These are phyloP conservation scores for Secale cereale DNA, from an alignment of 176 grass and related monocot species.

Conservation along the genomic window DNA sequence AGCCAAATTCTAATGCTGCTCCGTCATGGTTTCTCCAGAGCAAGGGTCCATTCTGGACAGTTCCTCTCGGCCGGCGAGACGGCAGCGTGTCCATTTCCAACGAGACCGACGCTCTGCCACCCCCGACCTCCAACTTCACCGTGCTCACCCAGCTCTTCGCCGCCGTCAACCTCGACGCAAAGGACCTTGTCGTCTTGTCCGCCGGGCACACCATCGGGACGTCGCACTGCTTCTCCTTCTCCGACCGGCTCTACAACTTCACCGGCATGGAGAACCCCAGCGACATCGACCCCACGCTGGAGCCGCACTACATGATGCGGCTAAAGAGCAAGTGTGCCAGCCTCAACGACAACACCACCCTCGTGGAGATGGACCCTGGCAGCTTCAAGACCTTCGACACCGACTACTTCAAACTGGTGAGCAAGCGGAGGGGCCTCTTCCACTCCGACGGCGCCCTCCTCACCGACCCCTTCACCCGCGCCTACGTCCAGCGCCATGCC, in stretches of 20 bases:
- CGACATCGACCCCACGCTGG: conserved; percentile 62
- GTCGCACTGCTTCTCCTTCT: conserved; percentile 59
- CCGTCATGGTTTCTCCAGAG: conserved; percentile 30
- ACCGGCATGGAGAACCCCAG: conserved; percentile 52
- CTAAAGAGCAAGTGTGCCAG: conserved; percentile 44
- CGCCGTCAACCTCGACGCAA: conserved; percentile 55
- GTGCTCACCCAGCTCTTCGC: conserved; percentile 49
- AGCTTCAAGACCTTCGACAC: conserved; percentile 86
- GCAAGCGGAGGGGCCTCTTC: conserved; percentile 67
- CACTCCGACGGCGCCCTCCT: conserved; percentile 76
- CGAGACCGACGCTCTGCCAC: conserved; percentile 63
- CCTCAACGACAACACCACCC: conserved; percentile 61
- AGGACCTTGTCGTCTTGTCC: conserved; percentile 80
- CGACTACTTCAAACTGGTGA: conserved; percentile 49
- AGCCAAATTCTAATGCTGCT: no score
- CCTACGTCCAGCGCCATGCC: conserved; percentile 66
- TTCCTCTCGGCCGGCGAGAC: conserved; percentile 64
- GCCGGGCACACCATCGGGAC: conserved; percentile 89
- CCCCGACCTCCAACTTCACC: conserved; percentile 52
- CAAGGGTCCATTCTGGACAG: conserved; percentile 72
- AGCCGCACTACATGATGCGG: conserved; percentile 38
- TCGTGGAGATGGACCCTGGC: conserved; percentile 86
- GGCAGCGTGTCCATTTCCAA: conserved; percentile 48
- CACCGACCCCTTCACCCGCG: conserved; percentile 41
- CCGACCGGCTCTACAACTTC: conserved; percentile 77